Conservation (phyloP, 2,329 filamentous ascomycete genomes). For the Podosphaera xanthii region DNA sequence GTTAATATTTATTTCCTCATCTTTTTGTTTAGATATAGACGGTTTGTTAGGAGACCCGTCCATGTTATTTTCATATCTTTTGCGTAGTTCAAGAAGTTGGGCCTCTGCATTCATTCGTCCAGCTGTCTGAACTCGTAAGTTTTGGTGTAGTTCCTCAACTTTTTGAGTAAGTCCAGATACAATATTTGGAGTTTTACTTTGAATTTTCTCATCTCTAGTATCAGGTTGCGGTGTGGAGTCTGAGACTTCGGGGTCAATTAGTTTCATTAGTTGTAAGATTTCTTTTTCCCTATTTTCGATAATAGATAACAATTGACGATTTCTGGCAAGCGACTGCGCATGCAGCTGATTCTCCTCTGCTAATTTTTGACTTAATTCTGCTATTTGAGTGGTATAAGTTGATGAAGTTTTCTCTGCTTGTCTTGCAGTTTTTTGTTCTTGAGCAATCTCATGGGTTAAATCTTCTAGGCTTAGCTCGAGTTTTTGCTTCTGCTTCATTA, state of each 20-base stretch:
- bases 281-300: slow-evolving; percentile 65
- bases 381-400: slow-evolving; percentile 56
- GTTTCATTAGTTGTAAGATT: slow-evolving; percentile 59
- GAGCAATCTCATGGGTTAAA: slow-evolving; percentile 71
- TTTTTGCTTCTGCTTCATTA: slow-evolving; percentile 92
- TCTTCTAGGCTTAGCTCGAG: slow-evolving; percentile 73
- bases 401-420: slow-evolving; percentile 79
- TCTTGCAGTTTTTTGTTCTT: slow-evolving; percentile 72
- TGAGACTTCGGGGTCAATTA: slow-evolving; percentile 51
- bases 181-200: slow-evolving; percentile 28
- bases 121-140: slow-evolving; percentile 61
- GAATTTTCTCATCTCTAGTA: slow-evolving; percentile 31
- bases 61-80: slow-evolving; percentile 48
- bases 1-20: slow-evolving; percentile 76
- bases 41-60: slow-evolving; percentile 35
- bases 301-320: slow-evolving; percentile 55
- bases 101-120: slow-evolving; percentile 62
- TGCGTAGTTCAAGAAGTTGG: slow-evolving; percentile 57
- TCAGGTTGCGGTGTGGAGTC: slow-evolving; percentile 28
- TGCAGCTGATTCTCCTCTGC: slow-evolving; percentile 78
- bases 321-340: slow-evolving; percentile 64
- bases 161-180: slow-evolving; percentile 71
- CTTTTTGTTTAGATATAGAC: slow-evolving; percentile 45
- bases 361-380: slow-evolving; percentile 70
- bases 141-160: slow-evolving; percentile 72